These are phyloP conservation scores for Alternaria panax DNA, from an alignment of 2,329 filamentous ascomycete genomes.

Conservation along the genomic window DNA sequence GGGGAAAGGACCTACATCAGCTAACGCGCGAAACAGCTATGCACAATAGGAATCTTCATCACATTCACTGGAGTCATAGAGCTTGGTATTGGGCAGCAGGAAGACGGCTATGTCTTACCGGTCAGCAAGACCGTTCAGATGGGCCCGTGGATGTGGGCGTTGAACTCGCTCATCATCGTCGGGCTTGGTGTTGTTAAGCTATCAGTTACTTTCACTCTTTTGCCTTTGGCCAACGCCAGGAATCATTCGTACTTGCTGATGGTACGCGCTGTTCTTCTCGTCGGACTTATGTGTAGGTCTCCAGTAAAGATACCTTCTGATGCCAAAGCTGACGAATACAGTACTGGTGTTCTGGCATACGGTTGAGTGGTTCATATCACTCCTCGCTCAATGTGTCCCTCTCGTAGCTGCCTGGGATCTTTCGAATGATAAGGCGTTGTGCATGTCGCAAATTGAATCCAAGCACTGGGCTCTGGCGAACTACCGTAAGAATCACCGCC, in stretches of 20 bases:
- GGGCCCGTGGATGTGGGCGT: conserved; percentile 13
- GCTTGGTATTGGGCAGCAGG: conserved; percentile 55
- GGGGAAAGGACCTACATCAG: not conserved
- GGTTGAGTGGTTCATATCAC: conserved; percentile 52
- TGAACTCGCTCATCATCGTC: conserved; percentile 49
- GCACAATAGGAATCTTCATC: conserved; percentile 11
- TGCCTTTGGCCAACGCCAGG: conserved; percentile 49
- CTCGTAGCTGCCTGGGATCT: conserved; percentile 55
- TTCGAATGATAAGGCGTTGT: conserved; percentile 5
- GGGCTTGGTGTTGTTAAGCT: conserved; percentile 57
- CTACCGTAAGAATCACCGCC: conserved; percentile 40
- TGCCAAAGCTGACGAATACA: conserved; percentile 13
- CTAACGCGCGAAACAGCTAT: conserved; percentile 6
- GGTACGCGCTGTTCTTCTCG: conserved; percentile 32
- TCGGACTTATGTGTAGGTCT: conserved; percentile 51
- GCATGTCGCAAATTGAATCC: conserved; percentile 50
- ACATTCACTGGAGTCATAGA: conserved; percentile 14
- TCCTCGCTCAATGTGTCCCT: conserved; percentile 57
- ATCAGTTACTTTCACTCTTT: conserved; percentile 56
- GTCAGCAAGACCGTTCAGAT: conserved; percentile 2
- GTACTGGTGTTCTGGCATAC: conserved; percentile 44
- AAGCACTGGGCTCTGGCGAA: conserved; percentile 56
- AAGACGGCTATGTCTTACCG: conserved; percentile 3
- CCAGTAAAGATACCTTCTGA: no score
- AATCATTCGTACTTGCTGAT: conserved; percentile 46